Evolutionary conservation across 768 basidiomycete species (phyloP), one percentile per base, ranked within the genome.

Genomic region (Phylloporus sp.): DNA sequence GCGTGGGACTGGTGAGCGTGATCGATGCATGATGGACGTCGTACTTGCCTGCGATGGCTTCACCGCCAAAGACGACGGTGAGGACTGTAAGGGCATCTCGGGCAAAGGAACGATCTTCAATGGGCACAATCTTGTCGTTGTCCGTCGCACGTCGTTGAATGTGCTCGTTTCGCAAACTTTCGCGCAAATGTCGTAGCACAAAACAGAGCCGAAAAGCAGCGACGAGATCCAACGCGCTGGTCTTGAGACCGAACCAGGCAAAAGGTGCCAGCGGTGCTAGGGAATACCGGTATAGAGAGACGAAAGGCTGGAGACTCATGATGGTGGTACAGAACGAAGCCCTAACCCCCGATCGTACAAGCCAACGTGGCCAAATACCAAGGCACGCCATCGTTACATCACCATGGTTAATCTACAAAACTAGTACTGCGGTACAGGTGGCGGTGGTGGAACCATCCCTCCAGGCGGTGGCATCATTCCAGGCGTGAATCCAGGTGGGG

Each of bases 11-110:
- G 31, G 22, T n/a, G 26, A 15, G 40, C 20, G 33, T 21, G 27
- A 23, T 24, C 6, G 33, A 15, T 49, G 15, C 40, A n/a, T n/a
- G 47, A 42, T 4, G 23, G 28, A 13, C 18, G 18, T 65, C 78
- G 45, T 57, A 86, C 86, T 77, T 44, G 73, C 72, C 77, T 44
- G 73, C 72, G 38, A 86, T 68, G 3, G 79, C 80, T 64, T 90
- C 85, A n/a, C 88, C 88, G 9, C 86, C 87, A 57, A 81, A 89
- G 1, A 89, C 86, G 23, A 90, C 80, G 13, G 79, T 66, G 26
- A 86, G 67, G 3, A 81, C 81, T 1, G 83, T 74, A 5, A 74
- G 61, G 15, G 76, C 61, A 53, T 78, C 79, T 56, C 80, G 77
- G 28, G 74, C 71, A 50, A 85, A 81, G 4, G 84, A 82, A 14